phyloP scores from a whole-genome alignment of 2,329 filamentous ascomycete genomes.

The Fusarium bulbicola region DNA sequence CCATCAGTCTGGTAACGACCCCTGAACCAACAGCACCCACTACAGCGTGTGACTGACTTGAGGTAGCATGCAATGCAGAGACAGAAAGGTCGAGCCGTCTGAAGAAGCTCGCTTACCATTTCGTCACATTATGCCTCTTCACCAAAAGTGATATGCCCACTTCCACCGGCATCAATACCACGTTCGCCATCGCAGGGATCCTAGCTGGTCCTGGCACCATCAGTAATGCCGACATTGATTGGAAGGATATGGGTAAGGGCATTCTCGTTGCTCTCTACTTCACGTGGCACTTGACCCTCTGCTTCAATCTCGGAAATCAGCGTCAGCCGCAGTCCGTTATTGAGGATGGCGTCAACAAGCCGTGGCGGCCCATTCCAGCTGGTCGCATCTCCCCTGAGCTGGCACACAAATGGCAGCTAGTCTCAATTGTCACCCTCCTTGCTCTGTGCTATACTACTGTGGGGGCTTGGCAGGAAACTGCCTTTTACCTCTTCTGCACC shows the following conservation, averaged over 20 bases:
- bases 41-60: conserved; percentile 10
- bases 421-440: conserved; percentile 35
- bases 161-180: conserved; percentile 31
- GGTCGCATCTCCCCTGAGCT: conserved; percentile 41
- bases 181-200: conserved; percentile 29
- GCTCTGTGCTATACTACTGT: conserved; percentile 24
- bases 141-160: conserved; percentile 34
- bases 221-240: conserved; percentile 17
- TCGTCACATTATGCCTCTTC: conserved; percentile 29
- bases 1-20: conserved; percentile 23
- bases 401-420: conserved; percentile 37
- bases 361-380: conserved; percentile 46
- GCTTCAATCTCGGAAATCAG: conserved; percentile 52
- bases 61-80: conserved; percentile 16
- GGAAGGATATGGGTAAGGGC: conserved; percentile 25
- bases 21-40: conserved; percentile 9
- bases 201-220: conserved; percentile 24
- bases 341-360: conserved; percentile 54
- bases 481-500: conserved; percentile 44
- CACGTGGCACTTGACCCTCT: conserved; percentile 37
- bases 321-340: conserved; percentile 43
- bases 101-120: conserved; percentile 23
- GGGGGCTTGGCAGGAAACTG: conserved; percentile 41
- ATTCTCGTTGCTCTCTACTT: conserved; percentile 32
- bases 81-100: not conserved